Evolutionary conservation across 2,329 filamentous ascomycete species (phyloP).

Genomic region (Coniella lustricola): DNA sequence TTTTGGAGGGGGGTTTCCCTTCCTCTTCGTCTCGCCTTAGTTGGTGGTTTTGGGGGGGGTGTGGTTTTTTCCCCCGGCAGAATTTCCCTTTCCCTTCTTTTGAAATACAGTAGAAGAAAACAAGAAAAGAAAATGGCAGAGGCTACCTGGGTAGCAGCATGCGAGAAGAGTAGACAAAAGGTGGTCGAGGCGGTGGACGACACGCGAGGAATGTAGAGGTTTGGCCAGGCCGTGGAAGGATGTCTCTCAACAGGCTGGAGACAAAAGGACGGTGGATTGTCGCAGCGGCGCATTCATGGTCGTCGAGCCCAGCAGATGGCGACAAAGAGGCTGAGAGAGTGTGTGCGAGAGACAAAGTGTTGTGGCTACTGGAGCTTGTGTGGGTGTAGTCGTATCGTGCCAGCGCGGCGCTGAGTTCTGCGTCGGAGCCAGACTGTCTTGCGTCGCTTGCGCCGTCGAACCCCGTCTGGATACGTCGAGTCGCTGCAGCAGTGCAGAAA

Average conservation of each 20-base stretch:
- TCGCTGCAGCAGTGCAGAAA: slow-evolving; percentile 4
- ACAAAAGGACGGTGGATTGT: slow-evolving; percentile 9
- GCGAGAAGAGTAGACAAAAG: slow-evolving; percentile 11
- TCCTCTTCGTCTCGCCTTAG: too few species aligned
- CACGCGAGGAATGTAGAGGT: slow-evolving; percentile 19
- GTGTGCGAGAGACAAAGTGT: too few species aligned
- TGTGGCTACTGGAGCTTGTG: too few species aligned
- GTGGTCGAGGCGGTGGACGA: slow-evolving; percentile 5
- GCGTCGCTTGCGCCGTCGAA: slow-evolving; percentile 13
- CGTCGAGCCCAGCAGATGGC: slow-evolving; percentile 8
- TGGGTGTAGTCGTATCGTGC: slow-evolving; percentile 15
- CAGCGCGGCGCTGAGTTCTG: slow-evolving; percentile 10
- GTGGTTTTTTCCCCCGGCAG: too few species aligned
- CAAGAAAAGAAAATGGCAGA: too few species aligned
- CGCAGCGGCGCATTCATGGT: slow-evolving; percentile 14
- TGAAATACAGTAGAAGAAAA: too few species aligned
- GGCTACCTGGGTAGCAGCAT: too few species aligned
- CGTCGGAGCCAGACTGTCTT: slow-evolving; percentile 14
- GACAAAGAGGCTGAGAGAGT: too few species aligned
- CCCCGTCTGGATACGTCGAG: slow-evolving; percentile 6
- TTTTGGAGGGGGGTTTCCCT: background rate
- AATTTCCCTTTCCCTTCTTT: too few species aligned
- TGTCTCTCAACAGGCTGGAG: slow-evolving; percentile 8
- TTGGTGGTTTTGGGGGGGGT: too few species aligned
- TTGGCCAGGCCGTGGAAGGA: slow-evolving; percentile 6